Evolutionary conservation across 2,329 filamentous ascomycete genomes (phyloP).

Genomic region (Calonectria crousiana): DNA sequence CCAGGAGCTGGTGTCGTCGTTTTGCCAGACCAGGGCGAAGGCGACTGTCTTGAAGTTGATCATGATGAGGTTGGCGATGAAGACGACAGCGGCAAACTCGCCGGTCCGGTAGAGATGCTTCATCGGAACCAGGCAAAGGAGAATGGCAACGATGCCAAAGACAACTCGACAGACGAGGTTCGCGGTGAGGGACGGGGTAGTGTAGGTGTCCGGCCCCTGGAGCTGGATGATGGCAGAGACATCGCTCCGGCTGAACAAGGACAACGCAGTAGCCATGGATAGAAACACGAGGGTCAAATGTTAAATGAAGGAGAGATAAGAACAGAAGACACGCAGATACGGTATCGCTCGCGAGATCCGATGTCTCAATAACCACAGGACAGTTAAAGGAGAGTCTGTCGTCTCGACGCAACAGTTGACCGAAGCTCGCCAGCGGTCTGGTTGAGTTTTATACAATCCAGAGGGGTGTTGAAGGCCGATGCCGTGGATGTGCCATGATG

Average conservation of each 20-base stretch:
- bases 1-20: conserved; percentile 64
- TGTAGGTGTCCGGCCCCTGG: conserved; percentile 40
- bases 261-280: conserved; percentile 32
- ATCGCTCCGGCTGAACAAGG: conserved; percentile 34
- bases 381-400: not conserved
- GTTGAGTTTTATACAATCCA: conserved; percentile 26
- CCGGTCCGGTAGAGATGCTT: conserved; percentile 63
- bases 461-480: not conserved
- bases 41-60: conserved; percentile 62
- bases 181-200: conserved; percentile 48
- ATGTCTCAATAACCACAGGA: conserved; percentile 7
- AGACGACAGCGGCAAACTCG: conserved; percentile 65
- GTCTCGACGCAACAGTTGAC: conserved; percentile 30
- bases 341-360: conserved; percentile 13
- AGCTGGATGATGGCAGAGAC: conserved; percentile 37
- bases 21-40: conserved; percentile 66
- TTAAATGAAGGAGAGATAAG: not conserved
- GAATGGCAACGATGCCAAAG: conserved; percentile 58
- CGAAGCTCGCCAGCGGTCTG: conserved; percentile 20
- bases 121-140: conserved; percentile 64
- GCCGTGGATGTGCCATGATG: not conserved
- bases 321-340: not conserved
- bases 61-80: conserved; percentile 60
- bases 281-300: not conserved
- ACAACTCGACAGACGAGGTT: conserved; percentile 65